Base-by-base conservation (phyloP, 2,329 filamentous ascomycete species). In the Nemania sp. region DNA sequence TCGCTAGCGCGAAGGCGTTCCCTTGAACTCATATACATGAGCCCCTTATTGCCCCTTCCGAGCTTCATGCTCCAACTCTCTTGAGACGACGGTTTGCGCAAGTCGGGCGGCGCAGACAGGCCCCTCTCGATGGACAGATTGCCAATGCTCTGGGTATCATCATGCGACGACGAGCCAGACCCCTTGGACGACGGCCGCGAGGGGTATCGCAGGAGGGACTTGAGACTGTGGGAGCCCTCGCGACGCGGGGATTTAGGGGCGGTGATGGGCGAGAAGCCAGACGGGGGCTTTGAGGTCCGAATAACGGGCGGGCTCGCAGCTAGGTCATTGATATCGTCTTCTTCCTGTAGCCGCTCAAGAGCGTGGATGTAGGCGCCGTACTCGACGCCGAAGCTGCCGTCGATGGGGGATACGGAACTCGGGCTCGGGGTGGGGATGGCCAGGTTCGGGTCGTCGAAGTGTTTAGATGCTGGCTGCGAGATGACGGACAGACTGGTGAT, bases 231-330 rank as follows among this genome's bases (percentile, higher is more conserved):
- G 1, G 77, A 74, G 41, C 82, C 79, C 32, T 87, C 86, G 68
- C 83, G 83, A 59, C 80, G 80, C 22, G 85, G 83, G 29, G 82
- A 88, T 61, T 81, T 89, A 66, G 86, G 85, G 0, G 90, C 87
- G n/a, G 91, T 93, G 59, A 92, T 81, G 20, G 89, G 82, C 27
- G 92, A 94, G 74, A 90, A 88, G 62, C 92, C 92, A 58, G 92
- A 93, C 0, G 92, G 92, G 7, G 90, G 91, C 78, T 94, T 94
- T 35, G 93, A 88, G 35, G 94, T 97, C 71, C 91, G 90, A 73
- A 97, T 87, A 62, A 95, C 87, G 20, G 94, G 93, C 13, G 93
- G 82, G 55, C 83, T 82, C 24, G 89, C 88, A 32, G 89, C 85
- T 52, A 90, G 81, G 62, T 90, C 87, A 80, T 90, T 86, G 71